A percentile compares a stretch with the other conserved stretches of the same genome.
These are phyloP conservation scores for Xylogone sp. DNA, from an alignment of 2,329 filamentous ascomycete species.

Conservation along the genomic window DNA sequence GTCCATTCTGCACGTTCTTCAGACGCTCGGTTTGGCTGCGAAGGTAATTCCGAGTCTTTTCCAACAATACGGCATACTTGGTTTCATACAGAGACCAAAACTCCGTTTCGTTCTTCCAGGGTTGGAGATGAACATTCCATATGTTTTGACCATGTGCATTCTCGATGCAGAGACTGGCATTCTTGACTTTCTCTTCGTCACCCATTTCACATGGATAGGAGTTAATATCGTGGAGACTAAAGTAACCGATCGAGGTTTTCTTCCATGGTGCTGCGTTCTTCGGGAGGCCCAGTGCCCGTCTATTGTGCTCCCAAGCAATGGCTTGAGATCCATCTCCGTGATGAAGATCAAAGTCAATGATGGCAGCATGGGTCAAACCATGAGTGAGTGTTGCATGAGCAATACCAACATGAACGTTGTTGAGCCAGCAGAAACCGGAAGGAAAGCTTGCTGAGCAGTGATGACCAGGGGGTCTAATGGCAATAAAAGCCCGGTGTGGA, in stretches of 20 bases:
- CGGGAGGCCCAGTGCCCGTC: slow-evolving; percentile 55
- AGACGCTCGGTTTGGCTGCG: slow-evolving; percentile 66
- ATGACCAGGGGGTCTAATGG: slow-evolving; percentile 88
- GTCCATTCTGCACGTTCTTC: slow-evolving; percentile 49
- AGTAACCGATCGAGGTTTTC: slow-evolving; percentile 88
- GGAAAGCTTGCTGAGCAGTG: slow-evolving; percentile 88
- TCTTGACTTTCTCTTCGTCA: slow-evolving; percentile 90
- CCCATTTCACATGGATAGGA: slow-evolving; percentile 94
- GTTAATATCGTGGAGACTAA: slow-evolving; percentile 96
- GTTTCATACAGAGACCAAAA: slow-evolving; percentile 88
- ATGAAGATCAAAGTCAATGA: slow-evolving; percentile 88
- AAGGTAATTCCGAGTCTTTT: slow-evolving; percentile 79
- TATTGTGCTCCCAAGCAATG: slow-evolving; percentile 89
- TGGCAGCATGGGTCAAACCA: slow-evolving; percentile 88
- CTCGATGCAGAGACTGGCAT: slow-evolving; percentile 90
- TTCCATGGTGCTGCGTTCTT: slow-evolving; percentile 75
- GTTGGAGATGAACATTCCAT: slow-evolving; percentile 92
- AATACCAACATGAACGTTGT: slow-evolving; percentile 96
- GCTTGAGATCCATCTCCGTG: slow-evolving; percentile 95
- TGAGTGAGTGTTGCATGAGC: slow-evolving; percentile 82
- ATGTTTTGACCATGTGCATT: slow-evolving; percentile 90
- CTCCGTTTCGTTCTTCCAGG: slow-evolving; percentile 77
- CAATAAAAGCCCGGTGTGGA: slow-evolving; percentile 81
- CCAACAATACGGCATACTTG: slow-evolving; percentile 71
- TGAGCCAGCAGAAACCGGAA: slow-evolving; percentile 97